Conservation (phyloP, 306 rosid genomes). For the Adenanthera pavonina region DNA sequence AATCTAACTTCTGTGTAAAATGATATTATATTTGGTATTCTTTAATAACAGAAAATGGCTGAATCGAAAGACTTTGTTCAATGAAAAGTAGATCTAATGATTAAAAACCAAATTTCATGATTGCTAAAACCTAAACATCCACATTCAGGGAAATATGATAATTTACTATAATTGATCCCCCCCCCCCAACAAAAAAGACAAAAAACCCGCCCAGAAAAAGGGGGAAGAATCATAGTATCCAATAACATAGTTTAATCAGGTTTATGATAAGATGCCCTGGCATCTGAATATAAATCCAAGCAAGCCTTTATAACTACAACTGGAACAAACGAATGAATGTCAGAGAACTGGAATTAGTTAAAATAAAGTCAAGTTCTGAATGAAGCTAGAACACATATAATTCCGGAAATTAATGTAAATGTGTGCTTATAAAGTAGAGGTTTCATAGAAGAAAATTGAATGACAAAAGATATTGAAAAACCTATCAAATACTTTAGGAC, state of each 20-base stretch:
- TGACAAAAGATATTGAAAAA: not conserved
- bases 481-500: not conserved
- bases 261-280: not conserved
- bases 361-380: not conserved
- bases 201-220: not conserved
- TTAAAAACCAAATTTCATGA: not conserved
- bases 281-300: conserved; percentile 13
- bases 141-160: not conserved
- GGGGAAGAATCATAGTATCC: not conserved
- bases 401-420: not conserved
- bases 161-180: not conserved
- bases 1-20: conserved; percentile 24
- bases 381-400: not conserved
- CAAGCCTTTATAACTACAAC: not conserved
- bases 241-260: not conserved
- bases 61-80: not conserved
- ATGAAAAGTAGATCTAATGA: not conserved
- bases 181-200: not conserved
- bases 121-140: not conserved
- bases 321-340: not conserved
- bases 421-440: not conserved
- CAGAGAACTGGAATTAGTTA: not conserved
- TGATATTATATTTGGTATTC: not conserved
- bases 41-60: not conserved
- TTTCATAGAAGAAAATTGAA: conserved; percentile 29